Conservation (phyloP, 352 stramenopile species). For the Pythium vanterpoolii region DNA sequence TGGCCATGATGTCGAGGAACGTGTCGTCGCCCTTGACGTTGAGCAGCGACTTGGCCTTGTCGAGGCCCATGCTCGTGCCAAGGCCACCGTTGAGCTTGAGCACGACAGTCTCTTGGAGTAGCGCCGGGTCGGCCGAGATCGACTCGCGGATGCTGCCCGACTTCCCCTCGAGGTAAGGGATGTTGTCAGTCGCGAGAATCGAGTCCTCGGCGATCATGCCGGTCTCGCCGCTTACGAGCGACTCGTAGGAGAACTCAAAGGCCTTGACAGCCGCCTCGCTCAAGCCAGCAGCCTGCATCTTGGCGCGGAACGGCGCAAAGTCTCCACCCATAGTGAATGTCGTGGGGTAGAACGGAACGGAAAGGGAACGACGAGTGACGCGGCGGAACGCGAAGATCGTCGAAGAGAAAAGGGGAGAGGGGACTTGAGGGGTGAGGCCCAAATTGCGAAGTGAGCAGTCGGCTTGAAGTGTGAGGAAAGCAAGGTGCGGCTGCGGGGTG, state of each 20-base stretch:
- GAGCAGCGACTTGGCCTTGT: conserved; percentile 94
- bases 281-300: conserved; percentile 96
- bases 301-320: conserved; percentile 88
- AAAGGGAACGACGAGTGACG: conserved; percentile 8
- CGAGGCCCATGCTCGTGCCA: conserved; percentile 89
- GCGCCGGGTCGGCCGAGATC: conserved; percentile 54
- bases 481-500: background rate
- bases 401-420: background rate
- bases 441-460: conserved; percentile 22
- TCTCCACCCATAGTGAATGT: conserved; percentile 36
- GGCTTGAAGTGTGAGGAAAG: conserved; percentile 5
- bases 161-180: conserved; percentile 83
- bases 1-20: conserved; percentile 88
- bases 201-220: conserved; percentile 96
- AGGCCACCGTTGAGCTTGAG: conserved; percentile 87
- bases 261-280: conserved; percentile 95
- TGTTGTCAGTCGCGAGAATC: conserved; percentile 85
- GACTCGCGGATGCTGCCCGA: conserved; percentile 70
- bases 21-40: conserved; percentile 95
- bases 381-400: conserved; percentile 17
- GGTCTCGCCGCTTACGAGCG: conserved; percentile 91
- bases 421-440: conserved; percentile 12
- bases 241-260: conserved; percentile 97
- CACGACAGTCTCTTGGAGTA: conserved; percentile 86
- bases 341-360: background rate